Evolutionary conservation across 2,329 filamentous ascomycete genomes (phyloP), one percentile per base, ranked within the genome.

Genomic region (Cladosporium sp.): DNA sequence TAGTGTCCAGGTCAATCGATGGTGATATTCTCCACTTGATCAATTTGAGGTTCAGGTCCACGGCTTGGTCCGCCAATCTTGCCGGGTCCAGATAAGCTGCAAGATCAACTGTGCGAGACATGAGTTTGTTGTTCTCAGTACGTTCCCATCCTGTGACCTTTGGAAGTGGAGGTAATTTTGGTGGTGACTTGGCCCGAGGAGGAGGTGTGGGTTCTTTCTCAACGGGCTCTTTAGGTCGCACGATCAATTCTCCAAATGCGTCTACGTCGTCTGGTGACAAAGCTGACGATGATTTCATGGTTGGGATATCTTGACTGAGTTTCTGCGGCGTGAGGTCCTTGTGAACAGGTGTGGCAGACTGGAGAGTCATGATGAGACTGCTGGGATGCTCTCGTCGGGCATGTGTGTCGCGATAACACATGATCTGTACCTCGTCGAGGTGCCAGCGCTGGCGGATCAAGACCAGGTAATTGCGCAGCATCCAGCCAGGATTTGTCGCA

Each of bases 21-120:
- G 93, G 93, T 7, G 90, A 88, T 61, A 98, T 89, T 33, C 93
- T 84, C 93, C 93, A 98, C 72, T 96, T 98, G 84, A 98, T 98
- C 51, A 98, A 78, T 70, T 97, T 97, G 53, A 97, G 76, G 63
- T 98, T 98, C 52, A 98, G 78, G 63, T 98, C 93, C 8, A 97
- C 92, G 0, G 91, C 90, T 66, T 95, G 90, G 64, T 97, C 91
- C 18, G 93, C 93, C 15, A 97, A 75, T 59, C 84, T 84, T 29
- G 79, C 75, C 6, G 93, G 92, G 63, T 98, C 91, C 86, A 98
- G 92, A 60, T 95, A 95, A 60, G 93, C 89, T 16, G 86, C 86
- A 7, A 98, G 76, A 61, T 94, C 89, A 12, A 89, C 88, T 15
- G 85, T 79, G 57, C 87, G 84, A 13, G 87, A 83, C 15, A 82